Conservation (phyloP, 352 stramenopile species). For the Phytophthora sp. region DNA sequence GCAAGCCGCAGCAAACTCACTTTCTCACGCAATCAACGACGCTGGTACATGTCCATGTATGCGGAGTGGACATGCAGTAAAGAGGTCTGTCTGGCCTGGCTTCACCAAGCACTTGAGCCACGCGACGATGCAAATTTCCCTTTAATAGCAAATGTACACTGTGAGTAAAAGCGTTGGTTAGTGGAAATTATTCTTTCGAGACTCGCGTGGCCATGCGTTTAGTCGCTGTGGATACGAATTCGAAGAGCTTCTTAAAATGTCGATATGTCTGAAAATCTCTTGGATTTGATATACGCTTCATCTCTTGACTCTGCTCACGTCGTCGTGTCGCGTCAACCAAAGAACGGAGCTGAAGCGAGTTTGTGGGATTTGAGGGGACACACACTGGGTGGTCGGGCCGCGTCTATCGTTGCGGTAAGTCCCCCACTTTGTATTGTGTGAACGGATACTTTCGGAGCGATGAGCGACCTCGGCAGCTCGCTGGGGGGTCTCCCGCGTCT, state of each 20-base stretch:
- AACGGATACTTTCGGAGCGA: slow-evolving; percentile 17
- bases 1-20: not conserved
- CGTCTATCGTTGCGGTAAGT: slow-evolving; percentile 30
- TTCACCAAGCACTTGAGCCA: slow-evolving; percentile 28
- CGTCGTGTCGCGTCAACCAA: slow-evolving; percentile 23
- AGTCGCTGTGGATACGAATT: not conserved
- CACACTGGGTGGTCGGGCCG: slow-evolving; percentile 17
- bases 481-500: slow-evolving; percentile 44
- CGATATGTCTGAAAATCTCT: not conserved
- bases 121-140: not conserved
- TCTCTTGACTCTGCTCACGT: slow-evolving; percentile 17
- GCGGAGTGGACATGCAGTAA: not conserved
- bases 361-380: slow-evolving; percentile 25
- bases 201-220: not conserved
- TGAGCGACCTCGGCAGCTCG: slow-evolving; percentile 15
- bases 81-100: slow-evolving; percentile 4
- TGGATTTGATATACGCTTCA: slow-evolving; percentile 19
- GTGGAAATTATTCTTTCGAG: not conserved
- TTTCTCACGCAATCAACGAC: slow-evolving; percentile 9
- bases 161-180: not conserved
- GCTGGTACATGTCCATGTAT: not conserved
- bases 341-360: slow-evolving; percentile 24
- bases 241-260: not conserved
- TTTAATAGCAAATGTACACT: not conserved
- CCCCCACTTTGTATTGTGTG: slow-evolving; percentile 25